Percentiles rank a stretch among this genome's conserved stretches.
These are phyloP conservation scores for Cinnamomum chago DNA, from an alignment of 164 flowering plant genomes.

Conservation along the genomic window DNA sequence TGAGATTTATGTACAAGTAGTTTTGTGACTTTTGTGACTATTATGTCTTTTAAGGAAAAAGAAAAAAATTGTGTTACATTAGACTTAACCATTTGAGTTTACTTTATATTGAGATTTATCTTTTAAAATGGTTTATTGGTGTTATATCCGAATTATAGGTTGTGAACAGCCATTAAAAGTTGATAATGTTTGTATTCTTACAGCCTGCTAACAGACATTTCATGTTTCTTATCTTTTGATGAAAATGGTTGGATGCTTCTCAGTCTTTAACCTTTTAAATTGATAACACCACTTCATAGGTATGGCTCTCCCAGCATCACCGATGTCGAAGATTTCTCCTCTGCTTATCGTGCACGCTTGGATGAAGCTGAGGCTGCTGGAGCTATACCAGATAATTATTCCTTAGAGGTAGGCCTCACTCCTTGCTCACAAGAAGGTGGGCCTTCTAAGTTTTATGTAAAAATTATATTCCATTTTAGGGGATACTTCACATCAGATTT, in stretches of 20 bases:
- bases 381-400: slow-evolving; percentile 54
- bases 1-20: no score
- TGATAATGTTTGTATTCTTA: background rate
- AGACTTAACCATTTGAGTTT: no score
- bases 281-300: slow-evolving; percentile 31
- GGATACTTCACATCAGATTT: no score
- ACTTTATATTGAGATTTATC: background rate
- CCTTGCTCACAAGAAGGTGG: no score
- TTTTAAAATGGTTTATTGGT: background rate
- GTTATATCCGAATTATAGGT: background rate
- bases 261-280: background rate
- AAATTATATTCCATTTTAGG: no score
- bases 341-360: slow-evolving; percentile 48
- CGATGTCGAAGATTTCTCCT: slow-evolving; percentile 75
- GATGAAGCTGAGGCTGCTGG: slow-evolving; percentile 69
- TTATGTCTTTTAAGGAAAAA: no score
- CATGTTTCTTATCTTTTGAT: background rate
- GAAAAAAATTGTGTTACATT: no score
- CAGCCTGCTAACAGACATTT: background rate
- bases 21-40: no score
- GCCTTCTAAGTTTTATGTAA: no score
- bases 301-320: slow-evolving; percentile 85
- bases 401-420: slow-evolving; percentile 53
- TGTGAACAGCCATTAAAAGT: background rate
- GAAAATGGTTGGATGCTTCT: background rate